Conservation (phyloP, 306 rosid genomes). For the Gastrolobium villosum region DNA sequence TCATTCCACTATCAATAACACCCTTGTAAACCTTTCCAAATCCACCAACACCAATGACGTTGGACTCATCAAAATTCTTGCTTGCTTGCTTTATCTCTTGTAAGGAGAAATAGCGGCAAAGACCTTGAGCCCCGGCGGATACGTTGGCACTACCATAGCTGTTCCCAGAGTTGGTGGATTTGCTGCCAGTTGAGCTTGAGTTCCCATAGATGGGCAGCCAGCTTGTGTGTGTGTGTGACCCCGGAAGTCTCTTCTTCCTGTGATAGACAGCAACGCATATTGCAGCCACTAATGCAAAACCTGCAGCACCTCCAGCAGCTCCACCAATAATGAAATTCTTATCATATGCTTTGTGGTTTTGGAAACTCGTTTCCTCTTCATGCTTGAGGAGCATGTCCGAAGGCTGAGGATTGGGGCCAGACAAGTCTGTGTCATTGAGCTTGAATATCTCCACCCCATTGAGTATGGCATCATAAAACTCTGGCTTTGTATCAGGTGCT, state of each 20-base stretch:
- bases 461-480: slow-evolving; percentile 56
- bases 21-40: slow-evolving; percentile 74
- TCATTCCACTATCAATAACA: slow-evolving; percentile 53
- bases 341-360: not conserved
- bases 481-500: slow-evolving; percentile 40
- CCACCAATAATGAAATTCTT: slow-evolving; percentile 53
- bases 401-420: slow-evolving; percentile 68
- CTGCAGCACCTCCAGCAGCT: slow-evolving; percentile 68
- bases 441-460: slow-evolving; percentile 71
- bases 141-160: slow-evolving; percentile 46
- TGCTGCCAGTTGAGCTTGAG: slow-evolving; percentile 33
- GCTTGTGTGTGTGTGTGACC: slow-evolving; percentile 50
- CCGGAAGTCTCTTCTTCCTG: slow-evolving; percentile 49
- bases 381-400: slow-evolving; percentile 48
- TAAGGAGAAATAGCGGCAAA: slow-evolving; percentile 63
- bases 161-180: slow-evolving; percentile 54
- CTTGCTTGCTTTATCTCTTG: slow-evolving; percentile 62
- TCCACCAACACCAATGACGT: slow-evolving; percentile 73
- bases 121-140: slow-evolving; percentile 59
- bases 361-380: not conserved
- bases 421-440: slow-evolving; percentile 59
- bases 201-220: slow-evolving; percentile 63
- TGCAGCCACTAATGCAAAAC: slow-evolving; percentile 59
- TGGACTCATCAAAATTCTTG: slow-evolving; percentile 58
- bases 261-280: slow-evolving; percentile 49